Base-by-base conservation (phyloP, 129 eudicot species). In the Saussurea involucrata region DNA sequence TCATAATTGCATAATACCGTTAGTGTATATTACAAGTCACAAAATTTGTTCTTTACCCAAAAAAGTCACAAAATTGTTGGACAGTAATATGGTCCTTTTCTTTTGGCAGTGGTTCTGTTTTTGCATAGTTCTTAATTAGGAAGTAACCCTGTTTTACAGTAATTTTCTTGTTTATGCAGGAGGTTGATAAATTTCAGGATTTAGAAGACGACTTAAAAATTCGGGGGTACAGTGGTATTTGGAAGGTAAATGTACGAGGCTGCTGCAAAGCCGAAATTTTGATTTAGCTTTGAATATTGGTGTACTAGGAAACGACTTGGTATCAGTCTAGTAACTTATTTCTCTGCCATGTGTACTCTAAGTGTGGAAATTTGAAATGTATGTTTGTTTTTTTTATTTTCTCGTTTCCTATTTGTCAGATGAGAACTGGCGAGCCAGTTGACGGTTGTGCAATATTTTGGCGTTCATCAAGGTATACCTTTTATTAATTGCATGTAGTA, bases 371-470 rank as follows among this genome's bases (percentile, higher is more conserved):
- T 55, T 15, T 29, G 22, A 61, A 78, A 17, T 40, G 53, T 49
- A 4, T 8, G 31, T 65, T 9, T 66, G 17, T 40, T 69, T n/a
- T 1, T 32, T 66, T 25, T 8, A 7, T 81, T 36, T 69, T 44
- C 64, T 61, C 3, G 31, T 82, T 55, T 81, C 32, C 55, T 4
- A 5, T 69, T 60, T 66, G 24, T 10, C 72, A 95, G 98, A 95
- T 91, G 98, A 89, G 98, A 77, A 91, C 97, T 24, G 98, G 98
- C 29, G 90, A 89, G 82, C 92, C 93, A 66, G 83, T 84, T 75
- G 98, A 95, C 80, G 98, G 98, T 21, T 95, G 98, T 91, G 98
- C 98, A 69, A 86, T 91, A 65, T 95, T 95, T 87, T 95, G 97
- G 97, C 93, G 92, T 80, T 68, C 75, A 69, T 89, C 94, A 72